phyloP scores from a whole-genome alignment of 2,329 filamentous ascomycete genomes.

The Malbranchea zuffiana region DNA sequence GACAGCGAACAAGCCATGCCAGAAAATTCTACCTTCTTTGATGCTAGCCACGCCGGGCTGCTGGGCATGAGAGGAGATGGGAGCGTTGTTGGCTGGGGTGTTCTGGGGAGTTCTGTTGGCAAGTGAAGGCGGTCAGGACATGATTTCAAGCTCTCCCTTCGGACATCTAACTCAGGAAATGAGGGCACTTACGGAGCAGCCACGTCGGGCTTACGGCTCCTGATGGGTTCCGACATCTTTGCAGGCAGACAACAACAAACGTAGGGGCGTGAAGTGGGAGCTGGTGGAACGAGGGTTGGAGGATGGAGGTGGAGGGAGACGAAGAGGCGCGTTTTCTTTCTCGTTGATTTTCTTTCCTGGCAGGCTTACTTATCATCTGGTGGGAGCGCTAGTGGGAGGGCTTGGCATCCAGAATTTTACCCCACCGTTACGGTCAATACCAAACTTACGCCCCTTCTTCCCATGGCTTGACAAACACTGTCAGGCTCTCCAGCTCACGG shows the following conservation, averaged over 20 bases:
- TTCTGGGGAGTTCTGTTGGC: slow-evolving; percentile 83
- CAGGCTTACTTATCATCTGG: too few relatives aligned
- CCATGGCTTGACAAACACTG: too few relatives aligned
- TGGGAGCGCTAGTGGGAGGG: too few relatives aligned
- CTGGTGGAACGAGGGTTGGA: slow-evolving; percentile 8
- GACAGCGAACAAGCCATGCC: neutral
- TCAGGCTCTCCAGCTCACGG: too few relatives aligned
- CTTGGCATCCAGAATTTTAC: too few relatives aligned
- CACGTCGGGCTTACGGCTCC: slow-evolving; percentile 54
- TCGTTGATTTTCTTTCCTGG: too few relatives aligned
- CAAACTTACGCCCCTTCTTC: too few relatives aligned
- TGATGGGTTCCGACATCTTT: slow-evolving; percentile 57
- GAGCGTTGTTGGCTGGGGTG: slow-evolving; percentile 88
- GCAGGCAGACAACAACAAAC: too few relatives aligned
- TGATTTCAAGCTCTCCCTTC: too few relatives aligned
- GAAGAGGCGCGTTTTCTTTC: too few relatives aligned
- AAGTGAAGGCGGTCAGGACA: slow-evolving; percentile 12
- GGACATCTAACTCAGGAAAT: slow-evolving; percentile 3
- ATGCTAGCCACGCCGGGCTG: slow-evolving; percentile 90
- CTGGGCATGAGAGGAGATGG: slow-evolving; percentile 94
- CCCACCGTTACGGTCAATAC: too few relatives aligned
- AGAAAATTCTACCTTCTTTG: slow-evolving; percentile 69
- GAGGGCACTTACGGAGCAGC: slow-evolving; percentile 50
- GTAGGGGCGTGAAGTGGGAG: too few relatives aligned
- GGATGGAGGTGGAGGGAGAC: slow-evolving; percentile 24